A percentile compares a stretch with the other conserved stretches of the same genome.
phyloP scores from a whole-genome alignment of 1,284 basidiomycete genomes.

The Microbotryomycetes sp. region DNA sequence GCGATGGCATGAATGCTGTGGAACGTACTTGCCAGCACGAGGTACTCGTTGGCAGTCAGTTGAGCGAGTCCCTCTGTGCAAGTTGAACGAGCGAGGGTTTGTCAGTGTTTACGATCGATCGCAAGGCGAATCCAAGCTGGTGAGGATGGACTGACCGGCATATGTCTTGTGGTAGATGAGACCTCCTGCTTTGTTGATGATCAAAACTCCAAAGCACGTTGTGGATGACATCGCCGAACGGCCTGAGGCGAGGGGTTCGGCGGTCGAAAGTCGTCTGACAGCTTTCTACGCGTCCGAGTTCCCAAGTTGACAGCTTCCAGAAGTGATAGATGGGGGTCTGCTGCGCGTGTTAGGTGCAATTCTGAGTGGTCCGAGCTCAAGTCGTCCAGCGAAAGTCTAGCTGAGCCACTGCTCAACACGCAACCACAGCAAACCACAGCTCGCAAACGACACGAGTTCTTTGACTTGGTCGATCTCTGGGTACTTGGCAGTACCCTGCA shows the following conservation, averaged over 20 bases:
- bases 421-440: no score
- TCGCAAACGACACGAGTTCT: no score
- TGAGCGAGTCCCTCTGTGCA: constrained; percentile 75
- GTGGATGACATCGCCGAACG: constrained; percentile 43
- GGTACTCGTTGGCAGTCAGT: constrained; percentile 90
- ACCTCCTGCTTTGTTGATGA: constrained; percentile 98
- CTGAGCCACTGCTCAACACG: no score
- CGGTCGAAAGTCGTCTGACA: no score
- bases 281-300: background rate
- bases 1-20: constrained; percentile 99
- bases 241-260: background rate
- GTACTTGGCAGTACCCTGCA: no score
- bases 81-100: constrained; percentile 8
- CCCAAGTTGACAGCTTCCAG: background rate
- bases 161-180: constrained; percentile 90
- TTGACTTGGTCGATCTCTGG: no score
- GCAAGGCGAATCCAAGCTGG: constrained; percentile 9
- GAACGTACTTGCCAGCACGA: constrained; percentile 92
- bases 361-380: no score
- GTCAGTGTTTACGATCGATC: constrained; percentile 13
- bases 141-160: constrained; percentile 54
- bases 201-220: constrained; percentile 78
- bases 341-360: no score
- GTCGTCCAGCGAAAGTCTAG: no score
- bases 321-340: no score